Conservation (phyloP, 2,329 filamentous ascomycete genomes). For the Rosellinia necatrix region DNA sequence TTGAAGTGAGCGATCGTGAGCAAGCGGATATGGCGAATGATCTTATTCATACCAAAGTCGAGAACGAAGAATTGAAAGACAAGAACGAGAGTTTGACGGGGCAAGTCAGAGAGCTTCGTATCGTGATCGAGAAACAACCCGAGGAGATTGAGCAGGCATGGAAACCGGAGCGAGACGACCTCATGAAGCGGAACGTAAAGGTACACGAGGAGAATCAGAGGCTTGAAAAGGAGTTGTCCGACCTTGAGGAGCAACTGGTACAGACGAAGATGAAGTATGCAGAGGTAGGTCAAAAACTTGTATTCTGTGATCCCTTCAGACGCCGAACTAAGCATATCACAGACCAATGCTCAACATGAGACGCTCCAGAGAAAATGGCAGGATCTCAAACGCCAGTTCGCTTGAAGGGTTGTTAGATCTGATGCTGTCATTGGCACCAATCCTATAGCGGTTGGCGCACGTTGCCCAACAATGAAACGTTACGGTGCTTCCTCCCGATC, state of each 20-base stretch:
- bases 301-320: neutral
- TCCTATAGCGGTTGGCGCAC: neutral
- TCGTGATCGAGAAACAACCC: slow-evolving; percentile 87
- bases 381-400: slow-evolving; percentile 68
- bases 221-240: slow-evolving; percentile 85
- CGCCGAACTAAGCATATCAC: slow-evolving; percentile 19
- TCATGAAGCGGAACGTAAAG: slow-evolving; percentile 90
- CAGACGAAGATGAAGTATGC: slow-evolving; percentile 94
- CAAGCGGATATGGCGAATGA: slow-evolving; percentile 91
- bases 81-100: slow-evolving; percentile 86
- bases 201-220: slow-evolving; percentile 91
- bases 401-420: slow-evolving; percentile 36
- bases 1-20: slow-evolving; percentile 86
- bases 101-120: slow-evolving; percentile 82
- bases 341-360: slow-evolving; percentile 75
- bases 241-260: slow-evolving; percentile 91
- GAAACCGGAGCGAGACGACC: slow-evolving; percentile 82
- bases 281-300: slow-evolving; percentile 69
- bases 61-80: slow-evolving; percentile 88
- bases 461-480: neutral
- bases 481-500: neutral
- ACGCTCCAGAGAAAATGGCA: slow-evolving; percentile 76
- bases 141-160: slow-evolving; percentile 83
- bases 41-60: slow-evolving; percentile 87
- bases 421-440: neutral